Evolutionary conservation across 805 yeast genomes (phyloP).

Genomic region (Jamesozyma spencerorum): DNA sequence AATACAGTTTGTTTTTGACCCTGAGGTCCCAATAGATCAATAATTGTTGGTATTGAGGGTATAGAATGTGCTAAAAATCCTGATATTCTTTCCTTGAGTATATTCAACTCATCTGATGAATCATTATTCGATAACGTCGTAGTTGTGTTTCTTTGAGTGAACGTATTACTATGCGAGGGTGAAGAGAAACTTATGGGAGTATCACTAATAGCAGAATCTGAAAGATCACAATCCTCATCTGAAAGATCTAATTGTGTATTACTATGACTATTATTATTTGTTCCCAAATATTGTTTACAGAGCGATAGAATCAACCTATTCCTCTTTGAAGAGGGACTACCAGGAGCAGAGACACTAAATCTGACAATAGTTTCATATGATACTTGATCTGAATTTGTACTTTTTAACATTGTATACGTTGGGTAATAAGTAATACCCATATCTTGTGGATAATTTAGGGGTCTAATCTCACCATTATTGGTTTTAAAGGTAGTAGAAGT

Average conservation of each 20-base stretch:
- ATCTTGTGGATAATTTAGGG: constrained; percentile 35
- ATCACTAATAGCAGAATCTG: neutral
- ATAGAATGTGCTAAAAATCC: constrained; percentile 64
- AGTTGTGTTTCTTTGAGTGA: no score
- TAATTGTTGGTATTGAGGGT: constrained; percentile 43
- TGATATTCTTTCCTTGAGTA: constrained; percentile 54
- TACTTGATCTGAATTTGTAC: constrained; percentile 5
- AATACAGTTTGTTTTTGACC: constrained; percentile 27
- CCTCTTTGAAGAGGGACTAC: constrained; percentile 52
- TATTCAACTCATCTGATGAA: constrained; percentile 31
- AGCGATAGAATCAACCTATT: constrained; percentile 59
- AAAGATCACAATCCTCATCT: neutral
- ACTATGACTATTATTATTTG: constrained; percentile 3
- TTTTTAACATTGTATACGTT: constrained; percentile 37
- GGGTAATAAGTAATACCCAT: constrained; percentile 55
- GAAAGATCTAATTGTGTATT: neutral
- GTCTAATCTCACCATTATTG: neutral
- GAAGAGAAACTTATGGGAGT: no score
- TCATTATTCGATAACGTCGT: no score
- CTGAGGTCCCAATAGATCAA: constrained; percentile 39
- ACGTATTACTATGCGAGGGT: no score
- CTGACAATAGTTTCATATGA: constrained; percentile 49
- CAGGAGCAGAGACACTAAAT: constrained; percentile 66
- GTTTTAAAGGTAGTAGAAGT: constrained; percentile 25
- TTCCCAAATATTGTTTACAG: constrained; percentile 44